A percentile compares a stretch with the other conserved stretches of the same genome.
phyloP scores from a whole-genome alignment of 257 asterid species.

The Jaltomata sinuosa region DNA sequence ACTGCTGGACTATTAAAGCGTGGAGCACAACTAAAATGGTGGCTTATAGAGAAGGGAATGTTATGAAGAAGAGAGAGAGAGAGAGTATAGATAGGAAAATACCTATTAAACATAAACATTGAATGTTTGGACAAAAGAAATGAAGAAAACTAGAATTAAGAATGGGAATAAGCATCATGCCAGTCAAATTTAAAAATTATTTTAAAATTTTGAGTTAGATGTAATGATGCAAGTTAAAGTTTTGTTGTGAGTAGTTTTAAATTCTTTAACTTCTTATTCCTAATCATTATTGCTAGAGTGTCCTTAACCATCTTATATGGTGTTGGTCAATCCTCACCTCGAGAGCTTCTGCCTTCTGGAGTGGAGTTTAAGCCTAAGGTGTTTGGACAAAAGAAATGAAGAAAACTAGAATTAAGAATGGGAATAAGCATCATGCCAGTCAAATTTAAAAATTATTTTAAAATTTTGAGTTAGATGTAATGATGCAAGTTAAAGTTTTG shows the following conservation, averaged over 20 bases:
- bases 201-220: background rate
- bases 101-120: background rate
- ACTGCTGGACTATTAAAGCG: background rate
- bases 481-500: background rate
- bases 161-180: background rate
- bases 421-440: background rate
- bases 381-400: background rate
- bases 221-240: background rate
- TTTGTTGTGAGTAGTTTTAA: background rate
- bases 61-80: background rate
- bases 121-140: background rate
- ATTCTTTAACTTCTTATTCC: background rate
- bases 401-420: background rate
- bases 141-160: background rate
- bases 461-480: background rate
- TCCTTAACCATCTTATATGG: background rate
- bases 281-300: background rate
- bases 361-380: background rate
- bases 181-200: background rate
- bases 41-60: background rate
- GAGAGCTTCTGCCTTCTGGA: background rate
- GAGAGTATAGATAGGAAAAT: background rate
- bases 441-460: background rate
- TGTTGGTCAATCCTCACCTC: background rate
- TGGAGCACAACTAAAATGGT: background rate